These are phyloP conservation scores for Myxozyma melibiosi DNA, from an alignment of 805 yeast species.

Conservation along the genomic window DNA sequence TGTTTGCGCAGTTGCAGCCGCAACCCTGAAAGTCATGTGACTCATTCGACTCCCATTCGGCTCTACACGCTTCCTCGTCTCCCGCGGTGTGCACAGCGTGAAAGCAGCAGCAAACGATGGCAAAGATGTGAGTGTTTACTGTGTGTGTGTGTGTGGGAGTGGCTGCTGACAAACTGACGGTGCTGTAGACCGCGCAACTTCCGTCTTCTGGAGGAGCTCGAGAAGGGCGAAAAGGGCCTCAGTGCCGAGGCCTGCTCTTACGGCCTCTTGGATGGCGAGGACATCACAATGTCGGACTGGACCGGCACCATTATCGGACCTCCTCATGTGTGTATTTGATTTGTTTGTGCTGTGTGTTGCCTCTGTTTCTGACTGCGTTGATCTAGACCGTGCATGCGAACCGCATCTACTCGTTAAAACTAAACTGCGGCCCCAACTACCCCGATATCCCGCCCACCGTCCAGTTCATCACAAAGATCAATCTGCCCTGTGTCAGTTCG, in stretches of 20 bases:
- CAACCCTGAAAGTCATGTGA: no score
- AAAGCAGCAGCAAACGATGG: no score
- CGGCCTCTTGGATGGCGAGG: constrained; percentile 88
- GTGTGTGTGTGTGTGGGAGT: background rate
- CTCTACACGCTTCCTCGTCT: no score
- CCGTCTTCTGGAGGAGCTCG: constrained; percentile 91
- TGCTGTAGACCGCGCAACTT: constrained; percentile 76
- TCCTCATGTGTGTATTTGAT: constrained; percentile 56
- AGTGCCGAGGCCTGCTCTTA: constrained; percentile 97
- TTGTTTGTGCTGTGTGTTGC: background rate
- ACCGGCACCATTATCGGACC: constrained; percentile 98
- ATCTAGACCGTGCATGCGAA: constrained; percentile 76
- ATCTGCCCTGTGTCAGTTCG: constrained; percentile 85
- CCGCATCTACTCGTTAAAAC: constrained; percentile 80
- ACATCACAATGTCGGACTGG: constrained; percentile 93
- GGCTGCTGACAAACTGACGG: background rate
- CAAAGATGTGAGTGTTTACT: constrained; percentile 26
- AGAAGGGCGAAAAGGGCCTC: constrained; percentile 95
- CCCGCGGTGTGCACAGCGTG: no score
- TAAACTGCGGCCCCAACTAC: constrained; percentile 79
- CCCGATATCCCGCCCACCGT: constrained; percentile 90
- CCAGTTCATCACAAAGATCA: constrained; percentile 77
- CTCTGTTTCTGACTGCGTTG: background rate
- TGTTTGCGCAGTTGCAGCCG: no score
- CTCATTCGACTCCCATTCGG: no score